These are phyloP conservation scores for Chalciporus pseudorubinellus DNA, from an alignment of 768 basidiomycete species.

Conservation along the genomic window DNA sequence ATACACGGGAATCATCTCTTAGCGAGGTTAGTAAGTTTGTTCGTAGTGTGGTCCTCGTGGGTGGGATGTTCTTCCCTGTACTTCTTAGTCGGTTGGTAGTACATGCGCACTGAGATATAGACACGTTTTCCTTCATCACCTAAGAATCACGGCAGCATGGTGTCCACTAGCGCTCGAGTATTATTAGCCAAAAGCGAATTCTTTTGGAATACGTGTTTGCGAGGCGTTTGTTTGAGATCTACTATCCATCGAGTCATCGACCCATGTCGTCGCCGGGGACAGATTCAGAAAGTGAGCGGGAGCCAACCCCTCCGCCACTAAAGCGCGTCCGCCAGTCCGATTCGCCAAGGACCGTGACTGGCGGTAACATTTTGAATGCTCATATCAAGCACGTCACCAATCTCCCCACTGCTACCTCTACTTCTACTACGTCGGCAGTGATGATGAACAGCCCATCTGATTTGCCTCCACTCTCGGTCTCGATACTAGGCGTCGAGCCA, in stretches of 20 bases:
- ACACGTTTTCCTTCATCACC: neutral
- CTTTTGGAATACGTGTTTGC: neutral
- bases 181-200: constrained; percentile 4
- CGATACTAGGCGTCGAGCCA: constrained; percentile 86
- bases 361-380: constrained; percentile 22
- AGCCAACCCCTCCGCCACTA: constrained; percentile 28
- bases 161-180: neutral
- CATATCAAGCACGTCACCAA: constrained; percentile 16
- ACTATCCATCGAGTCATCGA: constrained; percentile 19
- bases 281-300: constrained; percentile 28
- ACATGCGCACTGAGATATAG: constrained; percentile 46
- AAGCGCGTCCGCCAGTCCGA: constrained; percentile 40
- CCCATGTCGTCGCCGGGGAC: constrained; percentile 30
- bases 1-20: constrained; percentile 28
- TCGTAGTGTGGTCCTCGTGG: constrained; percentile 53
- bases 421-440: constrained; percentile 10
- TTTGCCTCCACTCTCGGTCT: constrained; percentile 68
- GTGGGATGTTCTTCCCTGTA: constrained; percentile 74
- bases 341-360: constrained; percentile 19
- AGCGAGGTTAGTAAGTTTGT: constrained; percentile 44
- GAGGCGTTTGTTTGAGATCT: constrained; percentile 1
- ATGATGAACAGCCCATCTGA: constrained; percentile 26
- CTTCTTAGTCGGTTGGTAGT: constrained; percentile 57
- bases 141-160: neutral
- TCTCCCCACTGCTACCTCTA: constrained; percentile 9